phyloP scores from a whole-genome alignment of 768 basidiomycete species.

The Clitopilus hobsonii region DNA sequence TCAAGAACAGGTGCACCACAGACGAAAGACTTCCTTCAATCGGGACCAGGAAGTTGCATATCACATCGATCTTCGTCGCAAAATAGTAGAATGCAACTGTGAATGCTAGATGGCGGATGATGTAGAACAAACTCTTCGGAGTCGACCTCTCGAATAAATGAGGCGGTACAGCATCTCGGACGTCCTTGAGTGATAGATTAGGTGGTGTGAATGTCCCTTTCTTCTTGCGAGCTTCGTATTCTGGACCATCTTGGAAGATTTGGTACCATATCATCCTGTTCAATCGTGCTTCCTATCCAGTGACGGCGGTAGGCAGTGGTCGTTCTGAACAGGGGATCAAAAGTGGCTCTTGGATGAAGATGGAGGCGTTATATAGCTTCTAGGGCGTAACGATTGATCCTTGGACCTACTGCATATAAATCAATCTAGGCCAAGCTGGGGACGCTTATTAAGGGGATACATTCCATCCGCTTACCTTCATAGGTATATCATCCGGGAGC shows the following conservation, averaged over 20 bases:
- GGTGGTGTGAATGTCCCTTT: slow-evolving; percentile 36
- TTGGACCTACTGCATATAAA: background rate
- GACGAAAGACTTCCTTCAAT: slow-evolving; percentile 2
- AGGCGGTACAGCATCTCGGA: slow-evolving; percentile 44
- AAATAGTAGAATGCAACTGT: slow-evolving; percentile 33
- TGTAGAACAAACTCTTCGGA: slow-evolving; percentile 35
- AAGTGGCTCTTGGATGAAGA: background rate
- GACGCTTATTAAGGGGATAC: background rate
- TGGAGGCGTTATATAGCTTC: background rate
- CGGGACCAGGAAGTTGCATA: background rate
- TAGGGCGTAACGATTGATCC: background rate
- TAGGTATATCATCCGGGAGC: too few relatives aligned
- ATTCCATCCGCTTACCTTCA: too few relatives aligned
- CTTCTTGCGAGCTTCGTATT: slow-evolving; percentile 40
- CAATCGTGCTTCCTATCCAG: background rate
- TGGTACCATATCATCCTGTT: slow-evolving; percentile 34
- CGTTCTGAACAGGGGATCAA: background rate
- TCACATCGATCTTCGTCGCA: slow-evolving; percentile 29
- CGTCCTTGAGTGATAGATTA: slow-evolving; percentile 34
- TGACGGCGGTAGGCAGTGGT: background rate
- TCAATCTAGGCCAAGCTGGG: background rate
- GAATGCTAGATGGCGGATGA: slow-evolving; percentile 36
- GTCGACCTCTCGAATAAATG: slow-evolving; percentile 44
- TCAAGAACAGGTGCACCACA: slow-evolving; percentile 11
- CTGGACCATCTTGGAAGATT: slow-evolving; percentile 41